Conservation (phyloP, 1,284 basidiomycete genomes). For the Rhodotorula sp. region DNA sequence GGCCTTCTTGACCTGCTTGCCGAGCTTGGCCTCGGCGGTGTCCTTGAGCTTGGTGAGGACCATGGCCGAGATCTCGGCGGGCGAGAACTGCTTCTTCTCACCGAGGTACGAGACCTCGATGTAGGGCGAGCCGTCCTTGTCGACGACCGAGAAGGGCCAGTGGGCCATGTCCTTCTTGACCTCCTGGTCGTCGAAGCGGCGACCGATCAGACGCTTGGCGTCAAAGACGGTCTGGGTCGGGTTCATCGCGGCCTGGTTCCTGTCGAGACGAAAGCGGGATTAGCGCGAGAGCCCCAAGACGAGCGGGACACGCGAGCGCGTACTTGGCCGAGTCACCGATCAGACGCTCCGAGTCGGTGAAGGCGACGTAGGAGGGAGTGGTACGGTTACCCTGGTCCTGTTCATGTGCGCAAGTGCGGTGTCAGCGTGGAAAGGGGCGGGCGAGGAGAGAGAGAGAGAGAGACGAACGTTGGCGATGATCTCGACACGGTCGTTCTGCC, state of each 20-base stretch:
- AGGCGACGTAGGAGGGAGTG: slow-evolving; percentile 98
- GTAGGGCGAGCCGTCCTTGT: slow-evolving; percentile 60
- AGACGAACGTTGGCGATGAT: slow-evolving; percentile 63
- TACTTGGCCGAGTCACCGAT: slow-evolving; percentile 76
- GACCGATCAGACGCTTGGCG: slow-evolving; percentile 93
- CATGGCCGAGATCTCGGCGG: slow-evolving; percentile 89
- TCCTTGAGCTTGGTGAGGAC: slow-evolving; percentile 98
- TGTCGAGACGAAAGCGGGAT: background rate
- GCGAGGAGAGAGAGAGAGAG: background rate
- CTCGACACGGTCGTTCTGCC: slow-evolving; percentile 98
- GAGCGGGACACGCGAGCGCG: slow-evolving; percentile 15
- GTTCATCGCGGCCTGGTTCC: slow-evolving; percentile 81
- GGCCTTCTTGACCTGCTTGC: slow-evolving; percentile 64
- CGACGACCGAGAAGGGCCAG: slow-evolving; percentile 66
- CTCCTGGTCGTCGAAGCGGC: slow-evolving; percentile 75
- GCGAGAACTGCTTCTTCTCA: slow-evolving; percentile 62
- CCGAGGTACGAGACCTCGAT: slow-evolving; percentile 60
- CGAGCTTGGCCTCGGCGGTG: slow-evolving; percentile 63
- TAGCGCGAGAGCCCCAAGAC: background rate
- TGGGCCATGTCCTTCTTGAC: slow-evolving; percentile 68
- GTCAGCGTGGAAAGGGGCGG: background rate
- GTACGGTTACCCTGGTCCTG: slow-evolving; percentile 87
- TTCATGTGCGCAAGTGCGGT: background rate
- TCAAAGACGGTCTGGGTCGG: slow-evolving; percentile 92
- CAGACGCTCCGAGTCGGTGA: slow-evolving; percentile 94